A percentile compares a stretch with the other conserved stretches of the same genome.
Evolutionary conservation across 768 basidiomycete species (phyloP).

Genomic region (Hebeloma cylindrosporum): DNA sequence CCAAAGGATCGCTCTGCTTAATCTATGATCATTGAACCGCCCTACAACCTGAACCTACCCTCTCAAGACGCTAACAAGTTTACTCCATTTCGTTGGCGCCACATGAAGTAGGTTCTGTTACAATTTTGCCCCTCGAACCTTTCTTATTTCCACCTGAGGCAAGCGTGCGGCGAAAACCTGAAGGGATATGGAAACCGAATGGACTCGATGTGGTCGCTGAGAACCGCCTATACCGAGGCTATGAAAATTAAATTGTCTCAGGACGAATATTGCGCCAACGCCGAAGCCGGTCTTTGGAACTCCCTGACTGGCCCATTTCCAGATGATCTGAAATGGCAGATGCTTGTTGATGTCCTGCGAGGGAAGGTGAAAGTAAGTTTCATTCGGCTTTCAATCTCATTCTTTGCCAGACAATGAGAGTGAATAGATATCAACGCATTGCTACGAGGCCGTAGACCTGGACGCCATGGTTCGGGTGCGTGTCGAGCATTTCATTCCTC

Average conservation of each 20-base stretch:
- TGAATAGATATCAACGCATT: slow-evolving; percentile 59
- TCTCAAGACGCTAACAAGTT: slow-evolving; percentile 38
- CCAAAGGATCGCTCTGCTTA: slow-evolving; percentile 73
- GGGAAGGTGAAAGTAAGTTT: slow-evolving; percentile 75
- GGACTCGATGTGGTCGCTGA: slow-evolving; percentile 77
- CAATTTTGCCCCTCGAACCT: background rate
- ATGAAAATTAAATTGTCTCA: slow-evolving; percentile 66
- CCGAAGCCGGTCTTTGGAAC: slow-evolving; percentile 49
- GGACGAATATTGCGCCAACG: slow-evolving; percentile 69
- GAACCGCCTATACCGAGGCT: slow-evolving; percentile 79
- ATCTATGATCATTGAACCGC: slow-evolving; percentile 86
- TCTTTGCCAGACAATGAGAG: slow-evolving; percentile 2
- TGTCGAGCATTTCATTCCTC: background rate
- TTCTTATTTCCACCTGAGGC: slow-evolving; percentile 34
- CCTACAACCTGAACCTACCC: slow-evolving; percentile 50
- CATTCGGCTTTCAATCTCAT: background rate
- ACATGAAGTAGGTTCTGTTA: slow-evolving; percentile 63
- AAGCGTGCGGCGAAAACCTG: slow-evolving; percentile 61
- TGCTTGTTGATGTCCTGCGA: slow-evolving; percentile 78
- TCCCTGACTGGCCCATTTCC: slow-evolving; percentile 53
- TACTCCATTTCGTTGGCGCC: slow-evolving; percentile 64
- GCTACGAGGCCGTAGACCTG: slow-evolving; percentile 73
- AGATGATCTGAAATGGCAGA: slow-evolving; percentile 70
- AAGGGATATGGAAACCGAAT: slow-evolving; percentile 58
- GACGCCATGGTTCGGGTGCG: slow-evolving; percentile 64